phyloP scores from a whole-genome alignment of 345 rosid genomes.

The Firmiana major region DNA sequence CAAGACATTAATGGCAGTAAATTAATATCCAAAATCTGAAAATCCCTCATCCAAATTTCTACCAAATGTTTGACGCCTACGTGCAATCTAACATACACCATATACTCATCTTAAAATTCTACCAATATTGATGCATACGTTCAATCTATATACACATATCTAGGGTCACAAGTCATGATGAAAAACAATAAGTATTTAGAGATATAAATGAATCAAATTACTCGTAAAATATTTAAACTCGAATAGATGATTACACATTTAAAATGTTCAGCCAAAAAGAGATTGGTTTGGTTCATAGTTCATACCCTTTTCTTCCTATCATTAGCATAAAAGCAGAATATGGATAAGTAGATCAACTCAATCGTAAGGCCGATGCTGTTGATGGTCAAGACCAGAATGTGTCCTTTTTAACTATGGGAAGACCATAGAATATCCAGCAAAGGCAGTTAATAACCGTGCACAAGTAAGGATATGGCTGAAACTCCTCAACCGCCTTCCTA shows the following conservation, averaged over 20 bases:
- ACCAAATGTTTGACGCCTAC: background rate
- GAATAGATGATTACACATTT: too few relatives aligned
- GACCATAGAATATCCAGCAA: slow-evolving; percentile 52
- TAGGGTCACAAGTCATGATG: background rate
- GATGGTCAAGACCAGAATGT: slow-evolving; percentile 43
- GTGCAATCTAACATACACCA: background rate
- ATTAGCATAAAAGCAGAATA: slow-evolving; percentile 20
- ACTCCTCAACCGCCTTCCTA: slow-evolving; percentile 41
- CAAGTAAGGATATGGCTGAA: slow-evolving; percentile 43
- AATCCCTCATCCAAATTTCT: background rate
- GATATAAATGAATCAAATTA: too few relatives aligned
- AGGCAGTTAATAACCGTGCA: slow-evolving; percentile 42
- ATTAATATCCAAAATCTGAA: too few relatives aligned
- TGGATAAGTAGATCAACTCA: slow-evolving; percentile 25
- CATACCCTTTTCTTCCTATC: too few relatives aligned
- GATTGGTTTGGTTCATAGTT: too few relatives aligned
- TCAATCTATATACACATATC: background rate
- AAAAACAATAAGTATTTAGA: too few relatives aligned
- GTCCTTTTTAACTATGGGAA: slow-evolving; percentile 45
- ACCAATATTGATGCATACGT: slow-evolving; percentile 6
- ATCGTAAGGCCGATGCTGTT: slow-evolving; percentile 33
- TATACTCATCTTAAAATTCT: background rate
- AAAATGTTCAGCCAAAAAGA: too few relatives aligned
- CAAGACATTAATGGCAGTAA: too few relatives aligned
- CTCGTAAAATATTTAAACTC: too few relatives aligned